phyloP scores from a whole-genome alignment of 257 asterid genomes.

The Galeopsis tetrahit region DNA sequence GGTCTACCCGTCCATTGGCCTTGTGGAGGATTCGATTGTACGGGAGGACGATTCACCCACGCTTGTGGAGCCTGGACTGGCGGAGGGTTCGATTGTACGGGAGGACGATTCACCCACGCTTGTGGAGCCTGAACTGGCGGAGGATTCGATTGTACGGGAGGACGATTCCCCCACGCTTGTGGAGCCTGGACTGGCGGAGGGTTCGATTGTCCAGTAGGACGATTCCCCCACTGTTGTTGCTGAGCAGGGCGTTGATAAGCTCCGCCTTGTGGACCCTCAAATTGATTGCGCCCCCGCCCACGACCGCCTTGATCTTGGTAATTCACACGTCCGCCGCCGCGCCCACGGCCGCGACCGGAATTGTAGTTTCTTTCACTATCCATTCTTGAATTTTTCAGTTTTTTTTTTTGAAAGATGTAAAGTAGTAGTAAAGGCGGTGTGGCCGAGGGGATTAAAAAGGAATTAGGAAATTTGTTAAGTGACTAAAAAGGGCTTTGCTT shows the following conservation, averaged over 20 bases:
- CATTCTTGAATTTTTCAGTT: conserved; percentile 10
- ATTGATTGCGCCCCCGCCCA: conserved; percentile 22
- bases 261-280: conserved; percentile 17
- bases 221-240: conserved; percentile 32
- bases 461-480: no score
- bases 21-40: conserved; percentile 17
- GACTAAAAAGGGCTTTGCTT: no score
- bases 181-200: not conserved
- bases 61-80: no score
- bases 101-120: no score
- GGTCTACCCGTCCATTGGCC: not conserved
- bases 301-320: conserved; percentile 31
- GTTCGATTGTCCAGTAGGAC: conserved; percentile 31
- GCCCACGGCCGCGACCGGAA: conserved; percentile 33
- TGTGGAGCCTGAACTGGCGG: conserved; percentile 16
- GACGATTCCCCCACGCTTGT: conserved; percentile 23
- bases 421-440: no score
- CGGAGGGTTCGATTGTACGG: no score
- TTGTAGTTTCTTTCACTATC: conserved; percentile 28
- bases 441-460: no score
- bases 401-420: not conserved
- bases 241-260: conserved; percentile 11
- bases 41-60: conserved; percentile 32
- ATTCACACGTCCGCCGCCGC: conserved; percentile 29
- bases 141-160: conserved; percentile 26